These are phyloP conservation scores for Blastomyces gilchristii DNA, from an alignment of 2,329 filamentous ascomycete species.

Conservation along the genomic window DNA sequence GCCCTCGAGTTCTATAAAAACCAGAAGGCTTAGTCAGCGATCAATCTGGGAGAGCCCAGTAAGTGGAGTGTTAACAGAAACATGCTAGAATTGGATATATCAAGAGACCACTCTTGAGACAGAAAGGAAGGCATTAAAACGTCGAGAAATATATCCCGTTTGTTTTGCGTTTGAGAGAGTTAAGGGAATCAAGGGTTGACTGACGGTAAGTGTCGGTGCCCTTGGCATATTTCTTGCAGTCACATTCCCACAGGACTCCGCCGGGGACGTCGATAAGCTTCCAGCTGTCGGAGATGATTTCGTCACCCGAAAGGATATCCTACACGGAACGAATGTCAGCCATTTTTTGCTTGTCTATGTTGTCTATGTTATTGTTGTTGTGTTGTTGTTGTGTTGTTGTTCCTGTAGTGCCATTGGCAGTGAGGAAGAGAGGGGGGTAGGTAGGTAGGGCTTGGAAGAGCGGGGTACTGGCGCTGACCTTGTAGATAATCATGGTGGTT, in stretches of 20 bases:
- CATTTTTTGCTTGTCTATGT: background rate
- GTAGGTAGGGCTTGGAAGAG: background rate
- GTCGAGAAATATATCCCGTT: background rate
- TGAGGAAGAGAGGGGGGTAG: background rate
- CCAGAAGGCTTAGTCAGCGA: background rate
- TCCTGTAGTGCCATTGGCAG: background rate
- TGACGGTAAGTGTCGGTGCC: slow-evolving; percentile 62
- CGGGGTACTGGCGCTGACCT: slow-evolving; percentile 38
- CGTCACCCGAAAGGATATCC: slow-evolving; percentile 83
- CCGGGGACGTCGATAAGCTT: slow-evolving; percentile 64
- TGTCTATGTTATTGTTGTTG: background rate
- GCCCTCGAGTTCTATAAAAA: slow-evolving; percentile 44
- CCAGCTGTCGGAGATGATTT: slow-evolving; percentile 95
- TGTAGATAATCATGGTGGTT: slow-evolving; percentile 65
- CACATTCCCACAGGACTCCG: slow-evolving; percentile 73
- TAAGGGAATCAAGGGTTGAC: slow-evolving; percentile 27
- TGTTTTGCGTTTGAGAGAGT: background rate
- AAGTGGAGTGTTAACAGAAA: background rate
- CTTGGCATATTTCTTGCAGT: slow-evolving; percentile 82
- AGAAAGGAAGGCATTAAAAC: background rate
- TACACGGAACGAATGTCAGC: slow-evolving; percentile 33
- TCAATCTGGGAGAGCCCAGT: background rate
- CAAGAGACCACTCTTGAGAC: background rate
- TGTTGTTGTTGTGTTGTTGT: background rate
- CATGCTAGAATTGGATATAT: background rate